Base-by-base conservation (phyloP, 1,284 basidiomycete species). In the Sporisorium reilianum region DNA sequence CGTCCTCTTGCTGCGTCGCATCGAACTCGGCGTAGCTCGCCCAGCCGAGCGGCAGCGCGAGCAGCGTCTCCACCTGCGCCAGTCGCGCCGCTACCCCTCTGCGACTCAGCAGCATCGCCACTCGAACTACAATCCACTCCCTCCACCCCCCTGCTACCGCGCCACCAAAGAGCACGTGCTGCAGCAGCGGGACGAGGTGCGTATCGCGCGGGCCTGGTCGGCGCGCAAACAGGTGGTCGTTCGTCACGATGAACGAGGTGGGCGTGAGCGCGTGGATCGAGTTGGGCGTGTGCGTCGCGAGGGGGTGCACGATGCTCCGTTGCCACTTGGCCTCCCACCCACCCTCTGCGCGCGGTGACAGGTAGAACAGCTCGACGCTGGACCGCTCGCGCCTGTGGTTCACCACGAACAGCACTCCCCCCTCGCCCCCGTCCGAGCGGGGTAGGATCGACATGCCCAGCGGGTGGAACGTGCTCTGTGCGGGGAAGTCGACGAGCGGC, bases 181-280 rank as follows among this genome's bases (percentile, higher is more conserved):
- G 2, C 2, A 62, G 60, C 11, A 68, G 22, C 1, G 60, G 55
- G 2, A 53, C 11, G n/a, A 49, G 44, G 28, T 72, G 69, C 6
- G 49, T 23, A 4, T 10, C 1, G 7, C 42, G 10, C 8, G 59
- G 63, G 2, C 52, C 64, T 3, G 68, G 86, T 14, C 91, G 88
- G 9, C 89, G 87, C 0, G 91, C 91, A 76, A 91, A 82, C 26
- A 89, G 80, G 76, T 92, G 91, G 78, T 92, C 91, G 77, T 92
- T 90, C 34, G 88, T 88, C 38, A 92, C 87, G 70, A 90, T 90
- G 80, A 92, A 91, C 1, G 89, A 88, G 56, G 87, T 87, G 1
- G 88, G 87, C 25, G 89, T 88, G 7, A 90, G 89, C 44, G 91
- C 85, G 8, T 90, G 88, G 61, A 92, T 80, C 8, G 89, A 86